Evolutionary conservation across 2,329 filamentous ascomycete genomes (phyloP).

Genomic region (Trichoderma atrobrunneum): DNA sequence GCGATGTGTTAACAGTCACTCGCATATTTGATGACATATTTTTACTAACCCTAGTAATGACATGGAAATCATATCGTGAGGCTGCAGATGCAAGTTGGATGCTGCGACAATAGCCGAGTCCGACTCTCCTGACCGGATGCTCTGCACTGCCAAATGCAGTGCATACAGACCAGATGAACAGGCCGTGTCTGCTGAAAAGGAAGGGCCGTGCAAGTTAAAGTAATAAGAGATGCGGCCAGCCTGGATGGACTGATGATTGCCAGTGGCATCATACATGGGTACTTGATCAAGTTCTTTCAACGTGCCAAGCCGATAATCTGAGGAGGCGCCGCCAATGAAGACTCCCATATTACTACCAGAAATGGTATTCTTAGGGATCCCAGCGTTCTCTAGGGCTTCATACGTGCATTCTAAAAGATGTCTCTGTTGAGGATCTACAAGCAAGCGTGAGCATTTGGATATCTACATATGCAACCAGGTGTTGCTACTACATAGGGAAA

Average conservation of each 20-base stretch:
- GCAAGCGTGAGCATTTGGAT: background rate
- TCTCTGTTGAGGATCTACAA: conserved; percentile 50
- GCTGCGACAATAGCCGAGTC: conserved; percentile 47
- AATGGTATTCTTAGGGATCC: conserved; percentile 46
- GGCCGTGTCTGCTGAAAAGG: conserved; percentile 51
- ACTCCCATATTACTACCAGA: conserved; percentile 49
- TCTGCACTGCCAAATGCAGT: conserved; percentile 50
- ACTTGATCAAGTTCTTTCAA: conserved; percentile 44
- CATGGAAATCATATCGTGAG: conserved; percentile 37
- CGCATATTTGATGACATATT: background rate
- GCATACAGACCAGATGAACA: conserved; percentile 52
- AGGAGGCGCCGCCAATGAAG: conserved; percentile 47
- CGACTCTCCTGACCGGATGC: conserved; percentile 46
- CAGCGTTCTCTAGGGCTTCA: conserved; percentile 53
- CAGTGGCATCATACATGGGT: conserved; percentile 52
- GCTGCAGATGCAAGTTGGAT: conserved; percentile 47
- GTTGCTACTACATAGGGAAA: background rate
- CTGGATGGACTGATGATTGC: conserved; percentile 50
- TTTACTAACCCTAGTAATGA: conserved; percentile 29
- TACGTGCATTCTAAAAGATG: conserved; percentile 53
- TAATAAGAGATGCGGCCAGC: conserved; percentile 55
- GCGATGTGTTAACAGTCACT: background rate
- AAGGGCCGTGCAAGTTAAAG: conserved; percentile 54
- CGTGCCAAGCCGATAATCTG: conserved; percentile 47
- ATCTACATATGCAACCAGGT: background rate